These are phyloP conservation scores for Hymenoscyphus occultus DNA, from an alignment of 2,329 filamentous ascomycete species.

Conservation along the genomic window DNA sequence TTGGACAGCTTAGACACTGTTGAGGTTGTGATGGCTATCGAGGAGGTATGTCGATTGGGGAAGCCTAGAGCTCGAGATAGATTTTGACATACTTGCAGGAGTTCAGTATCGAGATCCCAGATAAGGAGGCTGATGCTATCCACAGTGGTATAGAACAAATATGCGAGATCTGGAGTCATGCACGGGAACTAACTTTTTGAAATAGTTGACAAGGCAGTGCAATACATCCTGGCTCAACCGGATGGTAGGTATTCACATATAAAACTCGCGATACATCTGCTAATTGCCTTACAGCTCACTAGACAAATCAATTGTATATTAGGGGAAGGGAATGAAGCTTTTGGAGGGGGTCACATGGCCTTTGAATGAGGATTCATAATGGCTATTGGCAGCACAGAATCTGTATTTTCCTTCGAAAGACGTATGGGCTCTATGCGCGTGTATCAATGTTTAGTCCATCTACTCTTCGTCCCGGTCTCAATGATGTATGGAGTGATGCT, in stretches of 20 bases:
- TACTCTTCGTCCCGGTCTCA: conserved; percentile 24
- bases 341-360: conserved; percentile 20
- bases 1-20: conserved; percentile 97
- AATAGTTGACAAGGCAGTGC: conserved; percentile 70
- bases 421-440: conserved; percentile 33
- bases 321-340: conserved; percentile 18
- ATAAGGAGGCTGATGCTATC: conserved; percentile 75
- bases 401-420: conserved; percentile 28
- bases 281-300: conserved; percentile 34
- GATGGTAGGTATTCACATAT: conserved; percentile 55
- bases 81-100: conserved; percentile 42
- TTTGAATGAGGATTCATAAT: conserved; percentile 23
- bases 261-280: not conserved
- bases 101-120: conserved; percentile 76
- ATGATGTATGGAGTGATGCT: not conserved
- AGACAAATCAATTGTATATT: conserved; percentile 32
- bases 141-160: conserved; percentile 62
- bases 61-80: not conserved
- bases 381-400: conserved; percentile 32
- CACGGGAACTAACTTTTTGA: conserved; percentile 14
- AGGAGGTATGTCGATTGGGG: conserved; percentile 63
- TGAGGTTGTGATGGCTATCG: conserved; percentile 99
- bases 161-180: not conserved
- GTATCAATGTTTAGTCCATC: conserved; percentile 39
- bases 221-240: conserved; percentile 72